phyloP scores from a whole-genome alignment of 1,284 basidiomycete species.

The Apiotrichum veenhuisii region DNA sequence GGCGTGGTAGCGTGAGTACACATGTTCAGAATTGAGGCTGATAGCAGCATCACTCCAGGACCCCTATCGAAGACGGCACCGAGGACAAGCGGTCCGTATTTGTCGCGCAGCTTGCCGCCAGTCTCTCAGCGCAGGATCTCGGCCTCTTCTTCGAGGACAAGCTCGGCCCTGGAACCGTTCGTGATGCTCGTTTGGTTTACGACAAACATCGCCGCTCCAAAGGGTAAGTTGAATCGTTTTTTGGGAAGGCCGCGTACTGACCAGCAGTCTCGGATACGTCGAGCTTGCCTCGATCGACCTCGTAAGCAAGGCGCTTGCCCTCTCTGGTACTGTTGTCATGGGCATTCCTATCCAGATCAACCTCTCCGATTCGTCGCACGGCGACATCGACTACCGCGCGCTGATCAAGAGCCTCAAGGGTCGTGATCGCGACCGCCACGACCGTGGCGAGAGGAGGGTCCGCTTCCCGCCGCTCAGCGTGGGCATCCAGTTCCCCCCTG shows the following conservation, averaged over 20 bases:
- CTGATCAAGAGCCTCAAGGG: slow-evolving; percentile 10
- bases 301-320: slow-evolving; percentile 79
- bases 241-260: slow-evolving; percentile 40
- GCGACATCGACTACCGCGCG: slow-evolving; percentile 46
- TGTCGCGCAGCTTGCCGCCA: slow-evolving; percentile 93
- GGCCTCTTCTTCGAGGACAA: slow-evolving; percentile 99
- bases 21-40: neutral
- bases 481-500: slow-evolving; percentile 34
- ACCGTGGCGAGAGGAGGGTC: neutral
- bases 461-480: slow-evolving; percentile 41
- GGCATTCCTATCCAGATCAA: slow-evolving; percentile 95
- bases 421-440: slow-evolving; percentile 11
- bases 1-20: slow-evolving; percentile 19
- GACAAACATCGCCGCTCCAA: slow-evolving; percentile 92
- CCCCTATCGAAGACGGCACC: neutral
- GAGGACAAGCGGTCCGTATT: slow-evolving; percentile 66
- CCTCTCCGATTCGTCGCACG: slow-evolving; percentile 85
- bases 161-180: slow-evolving; percentile 82
- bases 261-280: slow-evolving; percentile 78
- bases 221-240: slow-evolving; percentile 55
- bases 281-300: slow-evolving; percentile 86
- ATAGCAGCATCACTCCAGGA: neutral
- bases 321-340: slow-evolving; percentile 87
- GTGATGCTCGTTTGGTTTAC: slow-evolving; percentile 92
- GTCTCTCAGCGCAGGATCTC: slow-evolving; percentile 90